A percentile compares a stretch with the other conserved stretches of the same genome.
Evolutionary conservation across 1,284 basidiomycete genomes (phyloP).

Genomic region (Ustilago crameri): DNA sequence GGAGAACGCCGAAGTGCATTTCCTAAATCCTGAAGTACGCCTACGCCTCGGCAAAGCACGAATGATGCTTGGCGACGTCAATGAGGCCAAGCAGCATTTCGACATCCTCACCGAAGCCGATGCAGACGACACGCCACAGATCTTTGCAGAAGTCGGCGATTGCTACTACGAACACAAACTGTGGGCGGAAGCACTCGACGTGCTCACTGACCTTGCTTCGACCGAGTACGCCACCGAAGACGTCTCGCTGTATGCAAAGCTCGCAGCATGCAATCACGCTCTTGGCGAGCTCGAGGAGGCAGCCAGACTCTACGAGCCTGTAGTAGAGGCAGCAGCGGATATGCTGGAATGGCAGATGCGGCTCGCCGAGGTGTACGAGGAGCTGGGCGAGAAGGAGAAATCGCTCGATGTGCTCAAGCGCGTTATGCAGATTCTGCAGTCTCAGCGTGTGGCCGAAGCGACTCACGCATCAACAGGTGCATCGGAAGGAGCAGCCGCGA

Average conservation of each 20-base stretch:
- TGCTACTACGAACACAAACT: slow-evolving; percentile 58
- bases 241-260: slow-evolving; percentile 50
- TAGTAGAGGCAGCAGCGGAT: slow-evolving; percentile 78
- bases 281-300: slow-evolving; percentile 52
- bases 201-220: slow-evolving; percentile 37
- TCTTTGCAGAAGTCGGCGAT: slow-evolving; percentile 58
- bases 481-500: background rate
- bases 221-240: slow-evolving; percentile 46
- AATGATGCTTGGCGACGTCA: slow-evolving; percentile 80
- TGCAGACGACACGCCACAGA: slow-evolving; percentile 44
- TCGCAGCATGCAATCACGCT: slow-evolving; percentile 60
- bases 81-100: slow-evolving; percentile 78
- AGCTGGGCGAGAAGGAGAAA: slow-evolving; percentile 78
- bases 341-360: slow-evolving; percentile 74
- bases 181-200: slow-evolving; percentile 57
- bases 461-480: background rate
- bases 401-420: slow-evolving; percentile 87
- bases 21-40: slow-evolving; percentile 82
- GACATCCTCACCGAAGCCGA: slow-evolving; percentile 51
- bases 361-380: slow-evolving; percentile 86
- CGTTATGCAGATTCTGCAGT: slow-evolving; percentile 68
- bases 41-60: slow-evolving; percentile 87
- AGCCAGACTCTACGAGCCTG: slow-evolving; percentile 70
- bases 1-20: slow-evolving; percentile 71
- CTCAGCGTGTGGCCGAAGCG: slow-evolving; percentile 17